Evolutionary conservation across 1,284 basidiomycete species (phyloP).

Genomic region (Bondarzewia mesenterica): DNA sequence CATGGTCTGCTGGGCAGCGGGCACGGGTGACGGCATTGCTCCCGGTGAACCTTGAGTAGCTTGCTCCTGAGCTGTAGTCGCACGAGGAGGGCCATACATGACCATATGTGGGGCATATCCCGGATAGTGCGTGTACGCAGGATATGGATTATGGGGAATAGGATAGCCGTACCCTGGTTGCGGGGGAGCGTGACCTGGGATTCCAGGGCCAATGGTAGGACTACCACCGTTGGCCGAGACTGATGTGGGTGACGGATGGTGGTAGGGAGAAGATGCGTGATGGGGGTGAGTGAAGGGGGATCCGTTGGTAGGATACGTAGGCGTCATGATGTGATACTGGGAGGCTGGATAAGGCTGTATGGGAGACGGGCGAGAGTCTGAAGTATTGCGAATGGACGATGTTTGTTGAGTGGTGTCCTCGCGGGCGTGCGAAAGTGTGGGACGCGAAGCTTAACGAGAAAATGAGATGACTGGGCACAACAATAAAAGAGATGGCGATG

Average conservation of each 20-base stretch:
- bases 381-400: slow-evolving; percentile 19
- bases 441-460: slow-evolving; percentile 23
- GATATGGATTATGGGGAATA: slow-evolving; percentile 46
- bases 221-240: slow-evolving; percentile 34
- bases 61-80: slow-evolving; percentile 15
- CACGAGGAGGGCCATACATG: slow-evolving; percentile 45
- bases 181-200: slow-evolving; percentile 31
- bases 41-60: slow-evolving; percentile 16
- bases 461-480: slow-evolving; percentile 13
- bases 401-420: slow-evolving; percentile 26
- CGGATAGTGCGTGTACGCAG: slow-evolving; percentile 29
- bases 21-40: slow-evolving; percentile 24
- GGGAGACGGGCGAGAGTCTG: slow-evolving; percentile 33
- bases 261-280: slow-evolving; percentile 35
- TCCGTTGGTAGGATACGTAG: slow-evolving; percentile 39
- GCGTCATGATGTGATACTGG: slow-evolving; percentile 50
- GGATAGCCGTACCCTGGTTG: slow-evolving; percentile 41
- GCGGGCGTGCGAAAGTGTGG: slow-evolving; percentile 24
- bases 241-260: slow-evolving; percentile 24
- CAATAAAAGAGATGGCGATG: too few species aligned
- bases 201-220: slow-evolving; percentile 28
- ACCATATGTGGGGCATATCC: slow-evolving; percentile 56
- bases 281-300: slow-evolving; percentile 50
- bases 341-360: slow-evolving; percentile 44
- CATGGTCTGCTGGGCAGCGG: slow-evolving; percentile 32